Evolutionary conservation across 208 protist genomes (phyloP).

Genomic region (Herpetomonas tarakana): DNA sequence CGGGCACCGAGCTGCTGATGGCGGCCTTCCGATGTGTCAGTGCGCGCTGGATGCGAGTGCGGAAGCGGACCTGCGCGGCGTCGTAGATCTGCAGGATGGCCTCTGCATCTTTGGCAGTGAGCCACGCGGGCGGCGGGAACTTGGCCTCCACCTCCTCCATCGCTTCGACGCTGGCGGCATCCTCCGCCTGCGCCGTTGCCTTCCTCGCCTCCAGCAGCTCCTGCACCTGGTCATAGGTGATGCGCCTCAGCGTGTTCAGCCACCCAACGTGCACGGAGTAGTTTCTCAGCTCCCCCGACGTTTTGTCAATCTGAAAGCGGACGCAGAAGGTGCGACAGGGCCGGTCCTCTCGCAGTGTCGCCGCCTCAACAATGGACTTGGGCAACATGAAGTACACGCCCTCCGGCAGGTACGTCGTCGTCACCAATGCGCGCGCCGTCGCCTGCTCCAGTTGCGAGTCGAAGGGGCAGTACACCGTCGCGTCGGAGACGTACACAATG

Average conservation of each 20-base stretch:
- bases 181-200: neutral
- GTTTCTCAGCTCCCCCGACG: slow-evolving; percentile 64
- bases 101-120: slow-evolving; percentile 34
- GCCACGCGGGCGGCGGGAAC: slow-evolving; percentile 41
- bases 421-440: slow-evolving; percentile 73
- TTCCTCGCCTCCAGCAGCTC: slow-evolving; percentile 33
- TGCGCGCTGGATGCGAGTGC: slow-evolving; percentile 35
- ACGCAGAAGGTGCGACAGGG: slow-evolving; percentile 88
- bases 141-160: slow-evolving; percentile 2
- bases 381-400: slow-evolving; percentile 90
- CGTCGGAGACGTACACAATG: slow-evolving; percentile 86
- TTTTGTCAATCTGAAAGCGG: slow-evolving; percentile 69
- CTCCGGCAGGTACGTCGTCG: slow-evolving; percentile 88
- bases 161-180: neutral
- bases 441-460: slow-evolving; percentile 79
- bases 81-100: slow-evolving; percentile 56
- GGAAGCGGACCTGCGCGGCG: slow-evolving; percentile 39
- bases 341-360: slow-evolving; percentile 79
- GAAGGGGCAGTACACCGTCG: slow-evolving; percentile 84
- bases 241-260: slow-evolving; percentile 70
- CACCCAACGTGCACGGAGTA: slow-evolving; percentile 74
- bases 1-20: slow-evolving; percentile 60
- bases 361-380: slow-evolving; percentile 78
- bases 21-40: slow-evolving; percentile 12
- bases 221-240: slow-evolving; percentile 88